These are phyloP conservation scores for Fusarium anguioides DNA, from an alignment of 2,329 filamentous ascomycete genomes.

Conservation along the genomic window DNA sequence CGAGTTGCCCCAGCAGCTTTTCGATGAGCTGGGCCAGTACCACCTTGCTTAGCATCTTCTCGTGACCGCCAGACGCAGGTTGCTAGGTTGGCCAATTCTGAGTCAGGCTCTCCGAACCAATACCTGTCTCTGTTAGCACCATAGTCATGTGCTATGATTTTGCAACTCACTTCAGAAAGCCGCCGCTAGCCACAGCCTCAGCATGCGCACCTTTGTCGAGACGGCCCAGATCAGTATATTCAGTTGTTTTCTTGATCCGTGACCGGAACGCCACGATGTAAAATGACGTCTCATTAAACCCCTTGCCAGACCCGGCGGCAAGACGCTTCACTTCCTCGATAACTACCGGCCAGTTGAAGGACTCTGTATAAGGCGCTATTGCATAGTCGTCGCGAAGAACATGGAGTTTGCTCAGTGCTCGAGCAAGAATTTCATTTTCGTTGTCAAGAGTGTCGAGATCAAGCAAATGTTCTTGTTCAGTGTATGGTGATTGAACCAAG, in stretches of 20 bases:
- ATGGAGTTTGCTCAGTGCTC: conserved; percentile 73
- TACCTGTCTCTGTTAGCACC: conserved; percentile 65
- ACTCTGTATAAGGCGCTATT: conserved; percentile 75
- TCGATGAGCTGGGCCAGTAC: conserved; percentile 68
- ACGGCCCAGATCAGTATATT: conserved; percentile 73
- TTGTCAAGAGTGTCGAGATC: conserved; percentile 74
- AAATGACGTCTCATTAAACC: conserved; percentile 74
- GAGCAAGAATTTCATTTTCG: conserved; percentile 76
- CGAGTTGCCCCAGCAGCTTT: conserved; percentile 74
- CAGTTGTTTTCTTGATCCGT: conserved; percentile 72
- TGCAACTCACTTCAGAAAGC: conserved; percentile 76
- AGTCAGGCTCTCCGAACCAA: conserved; percentile 85
- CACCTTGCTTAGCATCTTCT: conserved; percentile 69
- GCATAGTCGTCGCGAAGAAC: conserved; percentile 78
- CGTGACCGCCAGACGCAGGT: conserved; percentile 77
- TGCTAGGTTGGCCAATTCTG: conserved; percentile 79
- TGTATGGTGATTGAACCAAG: conserved; percentile 81
- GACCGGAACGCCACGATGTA: conserved; percentile 90
- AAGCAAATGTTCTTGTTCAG: conserved; percentile 75
- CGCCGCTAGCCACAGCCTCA: conserved; percentile 82
- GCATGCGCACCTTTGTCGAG: conserved; percentile 83
- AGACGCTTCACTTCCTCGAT: conserved; percentile 68
- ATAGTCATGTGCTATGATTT: background rate
- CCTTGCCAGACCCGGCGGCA: conserved; percentile 54
- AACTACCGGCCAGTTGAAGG: conserved; percentile 80